Percentiles rank a stretch among this genome's conserved stretches.
phyloP scores from a whole-genome alignment of 805 yeast genomes.

The Crinitomyces ghanaensis region DNA sequence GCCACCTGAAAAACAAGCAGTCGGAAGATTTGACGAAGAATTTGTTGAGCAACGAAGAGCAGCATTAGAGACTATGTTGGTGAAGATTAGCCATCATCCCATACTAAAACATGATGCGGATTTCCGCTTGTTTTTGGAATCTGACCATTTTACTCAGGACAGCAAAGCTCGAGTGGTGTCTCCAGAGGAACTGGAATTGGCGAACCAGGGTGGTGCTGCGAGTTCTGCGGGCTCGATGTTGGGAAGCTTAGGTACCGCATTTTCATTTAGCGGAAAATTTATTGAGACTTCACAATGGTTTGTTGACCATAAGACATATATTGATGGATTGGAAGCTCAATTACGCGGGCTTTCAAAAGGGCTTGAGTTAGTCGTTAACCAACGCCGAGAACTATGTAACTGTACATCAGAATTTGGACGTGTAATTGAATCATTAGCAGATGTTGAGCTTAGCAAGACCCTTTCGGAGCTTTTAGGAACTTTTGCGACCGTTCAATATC shows the following conservation, averaged over 20 bases:
- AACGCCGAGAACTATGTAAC: slow-evolving; percentile 60
- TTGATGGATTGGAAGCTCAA: slow-evolving; percentile 64
- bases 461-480: slow-evolving; percentile 53
- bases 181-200: slow-evolving; percentile 18
- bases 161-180: slow-evolving; percentile 41
- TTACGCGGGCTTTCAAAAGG: slow-evolving; percentile 58
- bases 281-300: slow-evolving; percentile 75
- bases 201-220: too few relatives aligned
- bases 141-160: slow-evolving; percentile 56
- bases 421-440: slow-evolving; percentile 49
- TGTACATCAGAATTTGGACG: slow-evolving; percentile 58
- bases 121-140: slow-evolving; percentile 64
- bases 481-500: slow-evolving; percentile 60
- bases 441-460: slow-evolving; percentile 59
- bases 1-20: slow-evolving; percentile 88
- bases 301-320: slow-evolving; percentile 50
- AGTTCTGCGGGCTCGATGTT: slow-evolving; percentile 40
- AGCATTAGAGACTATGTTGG: slow-evolving; percentile 78
- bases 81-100: slow-evolving; percentile 49
- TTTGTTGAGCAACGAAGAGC: slow-evolving; percentile 79
- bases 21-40: slow-evolving; percentile 83
- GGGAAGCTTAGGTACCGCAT: slow-evolving; percentile 54
- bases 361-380: slow-evolving; percentile 60
- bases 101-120: slow-evolving; percentile 60
- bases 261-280: slow-evolving; percentile 55